Evolutionary conservation across 352 stramenopile species (phyloP).

Genomic region (Thalassiosira exigua): DNA sequence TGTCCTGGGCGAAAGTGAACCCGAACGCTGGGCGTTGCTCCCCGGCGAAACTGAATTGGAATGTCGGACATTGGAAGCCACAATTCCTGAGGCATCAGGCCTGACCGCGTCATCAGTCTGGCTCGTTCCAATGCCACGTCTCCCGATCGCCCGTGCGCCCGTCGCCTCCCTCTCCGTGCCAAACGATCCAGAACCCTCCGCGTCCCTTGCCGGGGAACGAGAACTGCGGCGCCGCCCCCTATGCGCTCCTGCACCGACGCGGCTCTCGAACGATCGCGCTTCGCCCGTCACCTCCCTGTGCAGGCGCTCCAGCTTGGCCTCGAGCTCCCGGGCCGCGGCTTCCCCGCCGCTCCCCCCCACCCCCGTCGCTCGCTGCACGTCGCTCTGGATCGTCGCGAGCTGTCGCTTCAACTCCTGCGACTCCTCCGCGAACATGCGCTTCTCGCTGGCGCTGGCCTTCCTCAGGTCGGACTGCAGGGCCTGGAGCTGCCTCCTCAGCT

Average conservation of each 20-base stretch:
- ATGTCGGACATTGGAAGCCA: not conserved
- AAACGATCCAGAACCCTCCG: not conserved
- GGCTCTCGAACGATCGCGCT: not conserved
- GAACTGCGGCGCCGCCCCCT: not conserved
- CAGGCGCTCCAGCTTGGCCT: not conserved
- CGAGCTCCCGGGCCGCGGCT: not conserved
- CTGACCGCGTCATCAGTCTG: not conserved
- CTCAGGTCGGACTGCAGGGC: constrained; percentile 16
- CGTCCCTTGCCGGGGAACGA: not conserved
- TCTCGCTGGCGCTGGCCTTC: constrained; percentile 16
- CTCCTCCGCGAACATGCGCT: constrained; percentile 10
- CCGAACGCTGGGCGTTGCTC: not conserved
- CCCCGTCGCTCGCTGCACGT: constrained; percentile 12
- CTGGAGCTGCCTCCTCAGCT: constrained; percentile 22
- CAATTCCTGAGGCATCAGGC: not conserved
- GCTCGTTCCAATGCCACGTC: not conserved
- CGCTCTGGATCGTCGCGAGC: constrained; percentile 6
- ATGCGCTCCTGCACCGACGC: not conserved
- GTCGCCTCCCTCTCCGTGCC: not conserved
- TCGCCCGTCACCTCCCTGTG: not conserved
- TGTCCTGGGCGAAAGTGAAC: too few species aligned
- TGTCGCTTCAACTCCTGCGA: constrained; percentile 20
- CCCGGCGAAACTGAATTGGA: not conserved
- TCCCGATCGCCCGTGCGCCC: too few species aligned
- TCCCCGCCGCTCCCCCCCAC: not conserved